Evolutionary conservation across 495 filamentous ascomycete genomes (phyloP).

Genomic region (Daldinia caldariorum): DNA sequence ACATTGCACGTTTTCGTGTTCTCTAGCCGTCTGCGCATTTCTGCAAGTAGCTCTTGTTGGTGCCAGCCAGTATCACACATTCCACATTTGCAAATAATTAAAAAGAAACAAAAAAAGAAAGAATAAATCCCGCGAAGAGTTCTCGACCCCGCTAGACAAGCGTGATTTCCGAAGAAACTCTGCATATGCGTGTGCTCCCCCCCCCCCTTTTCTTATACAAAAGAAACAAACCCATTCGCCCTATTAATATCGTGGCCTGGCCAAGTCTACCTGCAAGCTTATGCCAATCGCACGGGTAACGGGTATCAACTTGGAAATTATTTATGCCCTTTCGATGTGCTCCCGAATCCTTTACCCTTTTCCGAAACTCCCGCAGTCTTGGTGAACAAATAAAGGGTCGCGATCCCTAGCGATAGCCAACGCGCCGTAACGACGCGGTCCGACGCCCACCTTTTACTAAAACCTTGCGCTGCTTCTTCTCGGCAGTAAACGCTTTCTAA

Average conservation of each 20-base stretch:
- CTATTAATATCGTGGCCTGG: conserved; percentile 32
- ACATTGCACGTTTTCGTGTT: conserved; percentile 2
- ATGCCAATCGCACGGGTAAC: conserved; percentile 30
- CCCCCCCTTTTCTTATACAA: conserved; percentile 8
- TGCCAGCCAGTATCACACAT: conserved; percentile 25
- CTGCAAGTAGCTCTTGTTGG: conserved; percentile 8
- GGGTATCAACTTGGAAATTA: conserved; percentile 42
- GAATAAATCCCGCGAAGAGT: conserved; percentile 37
- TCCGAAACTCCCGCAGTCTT: conserved; percentile 33
- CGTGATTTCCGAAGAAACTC: conserved; percentile 33
- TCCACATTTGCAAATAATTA: conserved; percentile 6
- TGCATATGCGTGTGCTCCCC: conserved; percentile 35
- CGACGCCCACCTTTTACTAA: conserved; percentile 34
- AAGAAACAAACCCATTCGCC: conserved; percentile 29
- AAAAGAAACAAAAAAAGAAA: conserved; percentile 12
- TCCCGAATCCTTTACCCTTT: conserved; percentile 24
- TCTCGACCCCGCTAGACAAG: conserved; percentile 36
- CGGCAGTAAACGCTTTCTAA: conserved; percentile 44
- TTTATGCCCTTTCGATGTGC: conserved; percentile 29
- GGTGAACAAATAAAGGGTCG: conserved; percentile 32
- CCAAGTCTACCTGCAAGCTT: conserved; percentile 38
- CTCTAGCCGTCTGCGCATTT: conserved; percentile 23
- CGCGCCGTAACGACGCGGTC: conserved; percentile 30
- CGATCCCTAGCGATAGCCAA: conserved; percentile 25
- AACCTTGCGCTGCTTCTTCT: conserved; percentile 36